These are phyloP conservation scores for Alloteropsis angusta DNA, from an alignment of 202 grass and related monocot species.

Conservation along the genomic window DNA sequence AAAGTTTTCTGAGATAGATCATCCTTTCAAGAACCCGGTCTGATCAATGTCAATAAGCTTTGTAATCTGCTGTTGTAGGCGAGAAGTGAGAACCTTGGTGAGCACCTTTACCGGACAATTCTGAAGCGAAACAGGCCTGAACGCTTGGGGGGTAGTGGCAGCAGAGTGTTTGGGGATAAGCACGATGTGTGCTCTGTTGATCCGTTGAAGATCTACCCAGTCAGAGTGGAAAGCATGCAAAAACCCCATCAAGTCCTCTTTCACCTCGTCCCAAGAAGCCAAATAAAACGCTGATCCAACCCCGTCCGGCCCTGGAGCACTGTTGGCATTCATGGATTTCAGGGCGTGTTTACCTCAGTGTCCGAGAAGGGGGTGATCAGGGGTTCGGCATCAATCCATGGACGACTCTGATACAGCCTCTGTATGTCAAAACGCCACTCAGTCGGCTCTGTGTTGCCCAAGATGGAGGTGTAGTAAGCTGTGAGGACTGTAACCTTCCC, in stretches of 20 bases:
- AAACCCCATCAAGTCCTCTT: neutral
- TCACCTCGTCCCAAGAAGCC: too few relatives aligned
- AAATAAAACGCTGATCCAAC: neutral
- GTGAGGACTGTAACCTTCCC: neutral
- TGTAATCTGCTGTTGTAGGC: neutral
- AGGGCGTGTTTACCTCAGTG: too few relatives aligned
- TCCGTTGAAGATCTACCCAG: rapidly evolving
- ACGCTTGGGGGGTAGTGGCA: rapidly evolving
- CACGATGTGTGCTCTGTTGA: neutral
- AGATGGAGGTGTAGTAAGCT: neutral
- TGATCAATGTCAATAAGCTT: neutral
- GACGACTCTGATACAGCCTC: too few relatives aligned
- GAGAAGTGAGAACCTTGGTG: neutral
- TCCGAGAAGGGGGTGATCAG: too few relatives aligned
- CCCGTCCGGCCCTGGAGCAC: neutral
- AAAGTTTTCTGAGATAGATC: neutral
- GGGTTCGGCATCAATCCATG: too few relatives aligned
- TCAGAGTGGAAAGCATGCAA: neutral
- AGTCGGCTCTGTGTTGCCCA: too few relatives aligned
- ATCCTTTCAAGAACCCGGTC: neutral
- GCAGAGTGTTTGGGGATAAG: neutral
- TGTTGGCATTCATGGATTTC: neutral
- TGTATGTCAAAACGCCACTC: too few relatives aligned
- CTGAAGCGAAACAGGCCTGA: neutral
- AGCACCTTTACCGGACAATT: neutral